These are phyloP conservation scores for Metschnikowia colocasiae DNA, from an alignment of 805 yeast species.

Conservation along the genomic window DNA sequence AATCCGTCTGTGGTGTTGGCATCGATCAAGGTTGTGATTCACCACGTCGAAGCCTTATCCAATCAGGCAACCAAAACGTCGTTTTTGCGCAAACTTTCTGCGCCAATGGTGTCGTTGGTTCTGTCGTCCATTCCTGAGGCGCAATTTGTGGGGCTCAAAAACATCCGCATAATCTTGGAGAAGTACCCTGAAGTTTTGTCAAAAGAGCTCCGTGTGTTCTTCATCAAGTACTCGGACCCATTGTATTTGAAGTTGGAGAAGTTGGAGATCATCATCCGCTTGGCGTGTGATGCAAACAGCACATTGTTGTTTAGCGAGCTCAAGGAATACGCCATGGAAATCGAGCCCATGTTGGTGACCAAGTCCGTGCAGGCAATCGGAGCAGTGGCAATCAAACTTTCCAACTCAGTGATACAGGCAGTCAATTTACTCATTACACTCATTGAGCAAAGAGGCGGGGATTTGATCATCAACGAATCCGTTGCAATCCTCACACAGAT, in stretches of 20 bases:
- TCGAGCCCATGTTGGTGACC: conserved; percentile 73
- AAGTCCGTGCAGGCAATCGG: conserved; percentile 66
- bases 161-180: conserved; percentile 84
- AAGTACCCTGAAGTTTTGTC: conserved; percentile 78
- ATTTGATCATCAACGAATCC: conserved; percentile 58
- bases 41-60: conserved; percentile 53
- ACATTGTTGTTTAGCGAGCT: conserved; percentile 61
- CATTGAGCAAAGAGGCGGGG: conserved; percentile 57
- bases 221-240: conserved; percentile 84
- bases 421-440: conserved; percentile 58
- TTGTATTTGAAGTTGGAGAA: conserved; percentile 73
- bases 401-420: conserved; percentile 51
- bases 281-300: conserved; percentile 59
- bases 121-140: conserved; percentile 86
- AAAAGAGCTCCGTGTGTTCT: conserved; percentile 82
- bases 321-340: conserved; percentile 79
- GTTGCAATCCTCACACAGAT: conserved; percentile 61
- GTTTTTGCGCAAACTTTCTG: conserved; percentile 66
- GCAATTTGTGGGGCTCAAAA: conserved; percentile 88
- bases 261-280: conserved; percentile 67
- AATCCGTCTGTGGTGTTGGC: conserved; percentile 92
- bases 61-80: conserved; percentile 34
- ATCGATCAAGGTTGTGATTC: conserved; percentile 74
- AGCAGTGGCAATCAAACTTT: conserved; percentile 64
- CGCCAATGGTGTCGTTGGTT: conserved; percentile 84